Percentiles rank a stretch among this genome's conserved stretches.
These are phyloP conservation scores for Massariosphaeria phaeospora DNA, from an alignment of 495 filamentous ascomycete genomes.

Conservation along the genomic window DNA sequence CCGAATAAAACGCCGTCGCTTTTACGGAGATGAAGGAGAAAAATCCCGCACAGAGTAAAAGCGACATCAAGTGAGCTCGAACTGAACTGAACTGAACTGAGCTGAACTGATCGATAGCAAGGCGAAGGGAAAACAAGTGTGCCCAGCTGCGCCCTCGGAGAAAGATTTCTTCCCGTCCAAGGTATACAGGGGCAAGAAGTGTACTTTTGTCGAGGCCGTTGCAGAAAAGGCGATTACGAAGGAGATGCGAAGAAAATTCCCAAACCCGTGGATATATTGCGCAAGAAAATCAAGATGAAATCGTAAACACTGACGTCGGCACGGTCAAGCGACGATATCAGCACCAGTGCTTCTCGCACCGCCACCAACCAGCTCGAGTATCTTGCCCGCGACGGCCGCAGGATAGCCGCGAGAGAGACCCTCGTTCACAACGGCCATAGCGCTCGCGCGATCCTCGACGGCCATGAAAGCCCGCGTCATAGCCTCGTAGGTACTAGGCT, in stretches of 20 bases:
- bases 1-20: constrained; percentile 21
- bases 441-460: constrained; percentile 68
- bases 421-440: constrained; percentile 75
- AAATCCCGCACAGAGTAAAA: constrained; percentile 2
- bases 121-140: not conserved
- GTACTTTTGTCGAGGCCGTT: constrained; percentile 3
- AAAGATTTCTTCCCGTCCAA: not conserved
- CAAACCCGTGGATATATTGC: not conserved
- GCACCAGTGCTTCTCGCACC: too few species aligned
- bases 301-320: not conserved
- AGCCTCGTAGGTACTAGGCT: constrained; percentile 98
- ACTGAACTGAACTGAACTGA: too few species aligned
- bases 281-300: not conserved
- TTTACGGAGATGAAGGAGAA: constrained; percentile 3
- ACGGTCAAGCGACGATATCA: constrained; percentile 7
- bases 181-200: constrained; percentile 16
- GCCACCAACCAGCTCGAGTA: constrained; percentile 79
- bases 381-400: constrained; percentile 82
- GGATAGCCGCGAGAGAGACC: constrained; percentile 90
- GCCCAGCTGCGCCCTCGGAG: constrained; percentile 13
- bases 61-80: constrained; percentile 11
- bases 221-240: not conserved
- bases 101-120: too few species aligned
- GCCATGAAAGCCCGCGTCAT: constrained; percentile 93
- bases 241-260: not conserved